Percentiles rank a stretch among this genome's conserved stretches.
Conservation (phyloP, 345 rosid species). For the Mercurialis annua region DNA sequence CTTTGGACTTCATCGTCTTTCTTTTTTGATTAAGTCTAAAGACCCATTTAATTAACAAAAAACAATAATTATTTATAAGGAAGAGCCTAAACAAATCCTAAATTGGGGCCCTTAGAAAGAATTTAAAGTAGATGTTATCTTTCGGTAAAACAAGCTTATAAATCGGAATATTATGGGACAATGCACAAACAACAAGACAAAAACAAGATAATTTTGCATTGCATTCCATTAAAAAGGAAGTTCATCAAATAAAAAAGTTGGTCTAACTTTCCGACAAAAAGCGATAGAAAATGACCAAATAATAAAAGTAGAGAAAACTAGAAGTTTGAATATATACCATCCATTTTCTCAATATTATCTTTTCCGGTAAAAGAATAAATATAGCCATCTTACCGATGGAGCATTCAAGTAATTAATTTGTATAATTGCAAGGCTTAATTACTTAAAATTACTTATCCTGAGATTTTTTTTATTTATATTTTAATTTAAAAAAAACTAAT, state of each 20-base stretch:
- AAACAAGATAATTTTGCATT: constrained; percentile 33
- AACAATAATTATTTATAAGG: constrained; percentile 30
- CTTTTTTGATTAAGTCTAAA: constrained; percentile 26
- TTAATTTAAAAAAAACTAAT: no score
- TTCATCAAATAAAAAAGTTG: constrained; percentile 35
- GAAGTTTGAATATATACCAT: constrained; percentile 6
- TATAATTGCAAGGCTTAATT: no score
- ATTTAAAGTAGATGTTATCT: constrained; percentile 26
- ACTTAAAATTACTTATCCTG: no score
- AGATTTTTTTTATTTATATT: no score
- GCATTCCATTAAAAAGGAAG: constrained; percentile 47
- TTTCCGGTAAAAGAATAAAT: no score
- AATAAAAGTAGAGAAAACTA: no score
- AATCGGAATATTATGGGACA: constrained; percentile 20
- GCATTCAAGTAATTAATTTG: neutral
- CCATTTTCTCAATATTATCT: no score
- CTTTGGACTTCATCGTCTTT: constrained; percentile 31
- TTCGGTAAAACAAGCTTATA: constrained; percentile 18
- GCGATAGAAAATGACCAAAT: neutral
- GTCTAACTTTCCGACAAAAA: constrained; percentile 27
- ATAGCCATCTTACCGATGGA: neutral
- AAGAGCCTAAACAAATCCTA: constrained; percentile 33
- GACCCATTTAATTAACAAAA: constrained; percentile 23
- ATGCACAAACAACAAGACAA: constrained; percentile 58
- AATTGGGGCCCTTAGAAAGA: constrained; percentile 29